Evolutionary conservation across 331 rosid species (phyloP).

Genomic region (Pyracantha coccinea): DNA sequence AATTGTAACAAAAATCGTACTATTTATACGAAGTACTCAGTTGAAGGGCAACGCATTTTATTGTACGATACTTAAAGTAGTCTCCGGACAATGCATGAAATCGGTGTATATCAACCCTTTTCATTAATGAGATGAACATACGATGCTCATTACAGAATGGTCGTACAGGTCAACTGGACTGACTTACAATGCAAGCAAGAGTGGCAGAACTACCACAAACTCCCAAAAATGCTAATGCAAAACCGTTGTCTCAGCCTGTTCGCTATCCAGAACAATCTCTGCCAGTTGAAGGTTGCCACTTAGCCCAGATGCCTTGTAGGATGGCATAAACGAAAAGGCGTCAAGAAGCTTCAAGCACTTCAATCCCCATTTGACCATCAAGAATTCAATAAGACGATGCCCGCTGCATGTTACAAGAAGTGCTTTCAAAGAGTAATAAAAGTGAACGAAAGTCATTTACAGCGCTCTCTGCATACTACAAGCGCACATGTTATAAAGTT

Average conservation of each 20-base stretch:
- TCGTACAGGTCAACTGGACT: neutral
- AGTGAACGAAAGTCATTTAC: neutral
- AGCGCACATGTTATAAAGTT: neutral
- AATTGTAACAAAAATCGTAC: neutral
- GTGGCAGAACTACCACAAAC: neutral
- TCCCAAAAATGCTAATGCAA: neutral
- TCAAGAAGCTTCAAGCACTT: conserved; percentile 81
- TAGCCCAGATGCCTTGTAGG: conserved; percentile 48
- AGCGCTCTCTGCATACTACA: neutral
- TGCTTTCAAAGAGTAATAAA: neutral
- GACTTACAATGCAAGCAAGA: neutral
- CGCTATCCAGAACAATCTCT: conserved; percentile 46
- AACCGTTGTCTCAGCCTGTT: conserved; percentile 22
- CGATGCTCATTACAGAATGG: neutral
- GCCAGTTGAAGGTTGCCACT: conserved; percentile 80
- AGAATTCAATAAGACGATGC: conserved; percentile 70
- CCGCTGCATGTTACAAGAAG: conserved; percentile 35
- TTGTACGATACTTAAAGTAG: neutral
- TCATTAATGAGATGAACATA: neutral
- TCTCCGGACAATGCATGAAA: neutral
- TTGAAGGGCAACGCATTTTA: neutral
- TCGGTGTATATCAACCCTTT: neutral
- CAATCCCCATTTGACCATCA: conserved; percentile 80
- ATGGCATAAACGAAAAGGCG: conserved; percentile 59
- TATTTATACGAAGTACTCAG: neutral